phyloP scores from a whole-genome alignment of 1,284 basidiomycete species.

The Moesziomyces aphidis region DNA sequence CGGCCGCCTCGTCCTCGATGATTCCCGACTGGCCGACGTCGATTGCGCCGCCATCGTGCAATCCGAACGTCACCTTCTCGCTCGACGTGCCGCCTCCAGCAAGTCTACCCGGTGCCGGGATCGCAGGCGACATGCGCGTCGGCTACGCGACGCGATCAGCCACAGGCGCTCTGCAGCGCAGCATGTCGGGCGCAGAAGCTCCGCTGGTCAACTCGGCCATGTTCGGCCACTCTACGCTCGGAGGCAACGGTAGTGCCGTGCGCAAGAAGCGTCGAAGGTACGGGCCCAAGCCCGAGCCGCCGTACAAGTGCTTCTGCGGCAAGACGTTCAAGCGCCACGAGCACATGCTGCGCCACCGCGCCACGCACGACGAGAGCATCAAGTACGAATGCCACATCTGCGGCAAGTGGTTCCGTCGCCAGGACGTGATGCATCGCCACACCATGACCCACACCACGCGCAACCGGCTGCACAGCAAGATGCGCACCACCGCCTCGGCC shows the following conservation, averaged over 20 bases:
- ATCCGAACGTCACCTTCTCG: not conserved
- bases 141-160: conserved; percentile 23
- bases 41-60: not conserved
- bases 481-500: conserved; percentile 20
- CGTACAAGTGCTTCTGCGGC: conserved; percentile 46
- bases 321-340: conserved; percentile 52
- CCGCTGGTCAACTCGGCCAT: not conserved
- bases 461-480: conserved; percentile 27
- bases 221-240: not conserved
- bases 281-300: conserved; percentile 42
- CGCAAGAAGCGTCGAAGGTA: conserved; percentile 43
- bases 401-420: conserved; percentile 47
- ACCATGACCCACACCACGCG: conserved; percentile 42
- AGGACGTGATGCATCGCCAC: conserved; percentile 53
- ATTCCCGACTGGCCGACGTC: not conserved
- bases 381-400: conserved; percentile 50
- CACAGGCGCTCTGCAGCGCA: conserved; percentile 17
- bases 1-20: not conserved
- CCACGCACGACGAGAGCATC: conserved; percentile 46
- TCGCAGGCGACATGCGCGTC: conserved; percentile 1
- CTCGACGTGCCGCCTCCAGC: not conserved
- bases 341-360: conserved; percentile 49
- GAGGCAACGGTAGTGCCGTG: not conserved
- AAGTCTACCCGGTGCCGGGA: not conserved
- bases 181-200: not conserved